Evolutionary conservation across 2,329 filamentous ascomycete species (phyloP).

Genomic region (Talaromyces sp.): DNA sequence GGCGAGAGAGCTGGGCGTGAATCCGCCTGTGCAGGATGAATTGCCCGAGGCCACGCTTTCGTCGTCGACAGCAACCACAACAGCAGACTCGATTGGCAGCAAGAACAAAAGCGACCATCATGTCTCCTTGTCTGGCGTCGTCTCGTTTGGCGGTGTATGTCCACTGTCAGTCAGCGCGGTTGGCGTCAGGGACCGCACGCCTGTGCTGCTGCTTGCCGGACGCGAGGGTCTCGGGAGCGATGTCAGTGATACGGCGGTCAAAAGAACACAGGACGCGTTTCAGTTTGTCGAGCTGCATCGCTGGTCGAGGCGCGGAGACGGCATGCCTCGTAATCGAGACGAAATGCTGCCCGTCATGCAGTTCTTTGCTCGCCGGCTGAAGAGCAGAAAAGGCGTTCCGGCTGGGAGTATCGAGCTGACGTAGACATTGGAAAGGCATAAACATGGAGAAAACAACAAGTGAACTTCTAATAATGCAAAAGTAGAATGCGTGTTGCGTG

Average conservation of each 20-base stretch:
- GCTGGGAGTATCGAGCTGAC: conserved; percentile 41
- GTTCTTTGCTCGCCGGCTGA: conserved; percentile 50
- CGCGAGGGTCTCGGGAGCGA: conserved; percentile 34
- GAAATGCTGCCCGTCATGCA: conserved; percentile 90
- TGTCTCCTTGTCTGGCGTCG: conserved; percentile 31
- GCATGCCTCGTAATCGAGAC: conserved; percentile 76
- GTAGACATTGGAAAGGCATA: conserved; percentile 13
- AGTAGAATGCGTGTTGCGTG: not conserved
- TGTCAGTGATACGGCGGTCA: conserved; percentile 59
- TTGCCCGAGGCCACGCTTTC: conserved; percentile 1
- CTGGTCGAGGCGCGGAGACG: conserved; percentile 67
- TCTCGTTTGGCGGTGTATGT: conserved; percentile 40
- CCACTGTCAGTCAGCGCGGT: conserved; percentile 29
- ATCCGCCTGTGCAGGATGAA: conserved; percentile 4
- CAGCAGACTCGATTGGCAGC: not conserved
- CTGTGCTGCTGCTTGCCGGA: conserved; percentile 38
- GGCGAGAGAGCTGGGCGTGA: conserved; percentile 40
- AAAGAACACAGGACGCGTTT: conserved; percentile 63
- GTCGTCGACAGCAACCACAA: not conserved
- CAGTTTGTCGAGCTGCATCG: conserved; percentile 60
- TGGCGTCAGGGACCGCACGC: conserved; percentile 33
- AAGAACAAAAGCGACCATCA: conserved; percentile 12
- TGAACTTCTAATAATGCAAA: conserved; percentile 1
- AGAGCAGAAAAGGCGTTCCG: conserved; percentile 41
- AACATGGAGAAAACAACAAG: not conserved